phyloP scores from a whole-genome alignment of 768 basidiomycete species.

The Roridomyces roridus region DNA sequence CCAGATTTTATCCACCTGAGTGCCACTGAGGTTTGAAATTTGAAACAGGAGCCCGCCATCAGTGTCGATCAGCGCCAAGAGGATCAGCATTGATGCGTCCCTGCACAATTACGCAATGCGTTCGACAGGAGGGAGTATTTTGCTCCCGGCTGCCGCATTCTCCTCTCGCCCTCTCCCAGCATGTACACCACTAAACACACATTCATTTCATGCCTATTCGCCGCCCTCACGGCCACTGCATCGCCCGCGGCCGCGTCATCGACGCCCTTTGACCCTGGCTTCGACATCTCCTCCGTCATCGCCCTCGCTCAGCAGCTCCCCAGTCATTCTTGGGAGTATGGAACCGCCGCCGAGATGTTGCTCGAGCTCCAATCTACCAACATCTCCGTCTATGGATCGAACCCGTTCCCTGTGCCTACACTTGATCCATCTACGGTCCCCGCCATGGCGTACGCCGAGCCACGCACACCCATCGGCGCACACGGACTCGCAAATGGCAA shows the following conservation, averaged over 20 bases:
- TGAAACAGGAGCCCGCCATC: too few species aligned
- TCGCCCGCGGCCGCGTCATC: constrained; percentile 2
- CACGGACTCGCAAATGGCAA: constrained; percentile 42
- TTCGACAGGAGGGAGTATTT: too few species aligned
- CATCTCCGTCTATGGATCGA: constrained; percentile 35
- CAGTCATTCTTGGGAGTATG: constrained; percentile 38
- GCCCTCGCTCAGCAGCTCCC: constrained; percentile 29
- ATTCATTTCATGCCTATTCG: too few species aligned
- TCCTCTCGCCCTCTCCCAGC: too few species aligned
- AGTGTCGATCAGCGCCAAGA: too few species aligned
- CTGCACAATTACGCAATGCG: too few species aligned
- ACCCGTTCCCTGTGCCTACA: constrained; percentile 32
- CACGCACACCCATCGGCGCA: constrained; percentile 27
- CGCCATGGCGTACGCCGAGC: constrained; percentile 24
- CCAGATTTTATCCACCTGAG: too few species aligned
- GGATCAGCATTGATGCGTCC: too few species aligned
- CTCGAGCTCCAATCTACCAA: constrained; percentile 35
- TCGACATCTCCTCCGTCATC: constrained; percentile 31
- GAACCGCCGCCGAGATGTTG: constrained; percentile 34
- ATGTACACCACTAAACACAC: too few species aligned
- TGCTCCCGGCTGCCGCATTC: too few species aligned
- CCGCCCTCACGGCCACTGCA: too few species aligned
- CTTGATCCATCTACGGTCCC: constrained; percentile 17
- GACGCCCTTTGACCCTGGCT: constrained; percentile 31
- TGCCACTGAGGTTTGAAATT: too few species aligned